Evolutionary conservation across 371 early-diverging fungal genomes (phyloP), one percentile per base, ranked within the genome.

Genomic region (Mucor irregularis): DNA sequence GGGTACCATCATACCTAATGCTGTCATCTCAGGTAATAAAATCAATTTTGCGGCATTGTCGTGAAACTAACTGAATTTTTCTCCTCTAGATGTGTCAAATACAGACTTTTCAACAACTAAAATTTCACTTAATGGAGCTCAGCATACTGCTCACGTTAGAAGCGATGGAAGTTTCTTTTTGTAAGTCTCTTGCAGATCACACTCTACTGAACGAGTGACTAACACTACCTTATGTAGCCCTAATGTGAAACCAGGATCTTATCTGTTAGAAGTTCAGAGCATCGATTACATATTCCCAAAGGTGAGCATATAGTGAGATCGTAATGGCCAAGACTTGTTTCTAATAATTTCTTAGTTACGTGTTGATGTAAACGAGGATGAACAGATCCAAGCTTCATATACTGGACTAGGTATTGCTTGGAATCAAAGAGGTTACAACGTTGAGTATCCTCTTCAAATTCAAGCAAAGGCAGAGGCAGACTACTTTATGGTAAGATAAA

Each of bases 211-310:
- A 24, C 2, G 14, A 35, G 35, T 16, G 17, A 50, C 2, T 21
- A 19, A 53, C 21, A 39, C 33, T 29, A 17, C 25, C 16, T 14
- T n/a, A 34, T 43, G 11, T 49, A 67, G 67, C 29, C 49, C 52
- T 28, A 38, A 69, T 26, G 62, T 80, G 1, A 45, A 56, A 33
- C 57, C 70, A n/a, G 80, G 80, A 4, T 73, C 69, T 21, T 80
- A 80, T 53, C 44, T 76, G 22, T 58, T 80, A 31, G 76, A 80
- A 55, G 56, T 80, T 24, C 69, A 76, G 49, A 70, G 70, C 2
- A 66, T 74, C n/a, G 64, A 74, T 11, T 69, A 73, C 31, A 49
- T 76, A 5, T 80, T 69, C 38, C 76, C 80, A 13, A 71, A 69
- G 58, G 74, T 78, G 69, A 16, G 17, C 11, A 49, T 14, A 26